Conservation (phyloP, 1,139 yeast genomes). For the Candida tetrigidarum region DNA sequence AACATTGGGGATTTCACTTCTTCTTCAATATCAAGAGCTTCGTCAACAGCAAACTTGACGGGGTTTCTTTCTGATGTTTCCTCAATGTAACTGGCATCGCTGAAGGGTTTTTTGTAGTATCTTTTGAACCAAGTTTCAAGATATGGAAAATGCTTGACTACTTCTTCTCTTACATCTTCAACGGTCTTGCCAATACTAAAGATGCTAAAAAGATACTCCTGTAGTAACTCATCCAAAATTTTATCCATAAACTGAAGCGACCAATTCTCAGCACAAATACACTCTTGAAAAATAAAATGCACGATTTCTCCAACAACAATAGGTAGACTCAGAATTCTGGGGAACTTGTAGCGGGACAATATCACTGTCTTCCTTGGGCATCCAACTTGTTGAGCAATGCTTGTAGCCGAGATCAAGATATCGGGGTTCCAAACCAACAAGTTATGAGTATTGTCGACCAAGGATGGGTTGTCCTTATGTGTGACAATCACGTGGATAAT, state of each 20-base stretch:
- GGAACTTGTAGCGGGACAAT: constrained; percentile 53
- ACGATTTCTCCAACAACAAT: constrained; percentile 78
- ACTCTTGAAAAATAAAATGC: constrained; percentile 77
- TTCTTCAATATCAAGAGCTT: constrained; percentile 85
- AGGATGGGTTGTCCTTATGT: constrained; percentile 36
- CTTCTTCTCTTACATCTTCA: constrained; percentile 46
- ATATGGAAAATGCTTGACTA: constrained; percentile 54
- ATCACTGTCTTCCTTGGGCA: constrained; percentile 78
- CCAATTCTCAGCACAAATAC: constrained; percentile 52
- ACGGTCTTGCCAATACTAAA: constrained; percentile 58
- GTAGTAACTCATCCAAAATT: constrained; percentile 49
- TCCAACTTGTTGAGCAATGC: constrained; percentile 72
- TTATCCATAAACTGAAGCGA: constrained; percentile 47
- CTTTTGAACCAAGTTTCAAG: constrained; percentile 66
- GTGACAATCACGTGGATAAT: constrained; percentile 63
- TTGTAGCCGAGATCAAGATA: constrained; percentile 76
- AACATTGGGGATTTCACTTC: constrained; percentile 89
- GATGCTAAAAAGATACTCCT: constrained; percentile 51
- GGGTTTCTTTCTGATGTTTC: constrained; percentile 39
- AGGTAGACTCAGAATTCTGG: constrained; percentile 61
- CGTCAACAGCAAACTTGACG: constrained; percentile 56
- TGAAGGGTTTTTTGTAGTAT: constrained; percentile 38
- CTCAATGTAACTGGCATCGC: constrained; percentile 32
- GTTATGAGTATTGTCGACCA: constrained; percentile 62
- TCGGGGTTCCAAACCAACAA: constrained; percentile 86